These are phyloP conservation scores for Citrus hindsii DNA, from an alignment of 345 rosid species.

Conservation along the genomic window DNA sequence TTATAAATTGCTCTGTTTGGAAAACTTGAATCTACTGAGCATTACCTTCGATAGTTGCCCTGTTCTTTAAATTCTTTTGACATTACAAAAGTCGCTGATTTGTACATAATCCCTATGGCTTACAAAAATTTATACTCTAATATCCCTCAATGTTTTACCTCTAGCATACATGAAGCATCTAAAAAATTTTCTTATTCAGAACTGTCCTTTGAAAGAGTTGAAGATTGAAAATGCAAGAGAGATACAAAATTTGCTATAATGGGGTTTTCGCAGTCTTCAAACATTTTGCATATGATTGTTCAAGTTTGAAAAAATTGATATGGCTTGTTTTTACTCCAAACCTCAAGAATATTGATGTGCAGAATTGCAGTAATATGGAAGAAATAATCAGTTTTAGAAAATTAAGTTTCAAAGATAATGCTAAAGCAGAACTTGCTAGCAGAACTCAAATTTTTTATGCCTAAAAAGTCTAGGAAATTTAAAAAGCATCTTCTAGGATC, in stretches of 20 bases:
- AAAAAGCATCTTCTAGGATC: constrained; percentile 14
- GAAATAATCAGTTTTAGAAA: constrained; percentile 15
- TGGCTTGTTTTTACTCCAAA: constrained; percentile 25
- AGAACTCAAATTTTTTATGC: constrained; percentile 8
- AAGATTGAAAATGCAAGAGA: too few relatives aligned
- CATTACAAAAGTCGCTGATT: too few relatives aligned
- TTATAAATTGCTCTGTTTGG: constrained; percentile 11
- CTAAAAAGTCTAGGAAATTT: neutral
- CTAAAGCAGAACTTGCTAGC: constrained; percentile 4
- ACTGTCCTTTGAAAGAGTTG: too few relatives aligned
- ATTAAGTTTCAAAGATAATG: neutral
- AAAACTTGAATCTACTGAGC: neutral
- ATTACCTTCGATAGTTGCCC: neutral
- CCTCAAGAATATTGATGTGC: neutral
- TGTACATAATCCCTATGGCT: too few relatives aligned
- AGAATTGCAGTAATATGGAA: constrained; percentile 6
- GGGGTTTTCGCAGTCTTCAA: neutral
- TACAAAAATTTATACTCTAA: too few relatives aligned
- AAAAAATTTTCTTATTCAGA: too few relatives aligned
- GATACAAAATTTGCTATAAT: neutral
- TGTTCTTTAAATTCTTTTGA: too few relatives aligned
- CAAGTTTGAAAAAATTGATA: constrained; percentile 11
- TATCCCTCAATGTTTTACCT: too few relatives aligned
- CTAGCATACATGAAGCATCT: too few relatives aligned
- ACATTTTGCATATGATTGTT: neutral